phyloP scores from a whole-genome alignment of 169 alveolate genomes.

The Eimeria sp. region DNA sequence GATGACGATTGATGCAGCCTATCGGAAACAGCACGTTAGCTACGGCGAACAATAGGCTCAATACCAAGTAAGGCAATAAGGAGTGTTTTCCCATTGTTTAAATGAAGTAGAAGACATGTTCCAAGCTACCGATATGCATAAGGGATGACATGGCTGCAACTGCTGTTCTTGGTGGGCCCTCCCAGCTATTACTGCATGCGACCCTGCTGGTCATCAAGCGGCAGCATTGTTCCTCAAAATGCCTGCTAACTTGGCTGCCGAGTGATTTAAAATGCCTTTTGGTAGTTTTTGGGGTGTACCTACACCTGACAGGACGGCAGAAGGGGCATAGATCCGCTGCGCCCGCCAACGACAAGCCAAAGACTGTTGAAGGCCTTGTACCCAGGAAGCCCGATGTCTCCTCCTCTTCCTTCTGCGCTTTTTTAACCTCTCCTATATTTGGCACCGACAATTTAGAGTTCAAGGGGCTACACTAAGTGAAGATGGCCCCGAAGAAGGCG shows the following conservation, averaged over 20 bases:
- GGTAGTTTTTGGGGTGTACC: background rate
- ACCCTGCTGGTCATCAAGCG: background rate
- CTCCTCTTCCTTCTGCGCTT: background rate
- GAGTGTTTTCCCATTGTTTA: background rate
- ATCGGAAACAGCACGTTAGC: background rate
- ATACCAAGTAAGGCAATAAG: background rate
- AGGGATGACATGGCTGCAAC: background rate
- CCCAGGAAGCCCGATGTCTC: background rate
- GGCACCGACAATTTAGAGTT: background rate
- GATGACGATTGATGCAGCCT: background rate
- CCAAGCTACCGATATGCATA: background rate
- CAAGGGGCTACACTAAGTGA: background rate
- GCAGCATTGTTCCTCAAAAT: background rate
- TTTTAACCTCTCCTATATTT: background rate
- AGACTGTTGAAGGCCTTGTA: background rate
- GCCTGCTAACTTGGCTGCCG: background rate
- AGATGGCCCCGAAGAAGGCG: conserved; percentile 58
- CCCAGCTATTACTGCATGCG: background rate
- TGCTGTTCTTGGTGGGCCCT: background rate
- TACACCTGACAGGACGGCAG: background rate
- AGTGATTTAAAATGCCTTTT: background rate
- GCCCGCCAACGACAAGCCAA: conserved; percentile 19
- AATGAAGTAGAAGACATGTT: background rate
- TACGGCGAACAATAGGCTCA: background rate
- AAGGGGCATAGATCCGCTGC: background rate